These are phyloP conservation scores for Backusella parvicylindrica DNA, from an alignment of 192 early-diverging fungal species.

Conservation along the genomic window DNA sequence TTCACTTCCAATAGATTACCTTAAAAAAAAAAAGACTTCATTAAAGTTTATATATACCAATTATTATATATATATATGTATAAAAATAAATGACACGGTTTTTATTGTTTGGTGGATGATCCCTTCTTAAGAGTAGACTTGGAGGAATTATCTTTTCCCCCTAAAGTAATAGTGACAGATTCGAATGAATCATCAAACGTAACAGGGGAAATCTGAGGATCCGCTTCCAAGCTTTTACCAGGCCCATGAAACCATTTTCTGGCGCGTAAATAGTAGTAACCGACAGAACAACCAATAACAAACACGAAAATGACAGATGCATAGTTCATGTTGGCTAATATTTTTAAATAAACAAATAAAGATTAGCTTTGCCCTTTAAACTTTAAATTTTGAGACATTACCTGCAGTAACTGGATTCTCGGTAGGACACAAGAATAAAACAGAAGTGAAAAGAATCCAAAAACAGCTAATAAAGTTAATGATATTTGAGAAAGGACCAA, in stretches of 20 bases:
- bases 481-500: conserved; percentile 42
- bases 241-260: conserved; percentile 42
- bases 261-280: conserved; percentile 41
- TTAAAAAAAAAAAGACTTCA: background rate
- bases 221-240: conserved; percentile 17
- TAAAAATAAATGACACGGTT: background rate
- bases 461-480: conserved; percentile 36
- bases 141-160: background rate
- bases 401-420: conserved; percentile 35
- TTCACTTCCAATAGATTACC: conserved; percentile 30
- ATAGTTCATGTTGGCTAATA: conserved; percentile 45
- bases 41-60: background rate
- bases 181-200: conserved; percentile 8
- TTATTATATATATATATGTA: no score
- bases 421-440: conserved; percentile 47
- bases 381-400: background rate
- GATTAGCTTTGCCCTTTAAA: background rate
- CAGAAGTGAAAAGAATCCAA: conserved; percentile 46
- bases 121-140: background rate
- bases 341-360: background rate
- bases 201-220: conserved; percentile 4
- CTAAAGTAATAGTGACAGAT: background rate
- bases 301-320: conserved; percentile 39
- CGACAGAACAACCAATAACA: conserved; percentile 39
- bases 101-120: background rate